phyloP scores from a whole-genome alignment of 768 basidiomycete species.

The Auriculariales sp. region DNA sequence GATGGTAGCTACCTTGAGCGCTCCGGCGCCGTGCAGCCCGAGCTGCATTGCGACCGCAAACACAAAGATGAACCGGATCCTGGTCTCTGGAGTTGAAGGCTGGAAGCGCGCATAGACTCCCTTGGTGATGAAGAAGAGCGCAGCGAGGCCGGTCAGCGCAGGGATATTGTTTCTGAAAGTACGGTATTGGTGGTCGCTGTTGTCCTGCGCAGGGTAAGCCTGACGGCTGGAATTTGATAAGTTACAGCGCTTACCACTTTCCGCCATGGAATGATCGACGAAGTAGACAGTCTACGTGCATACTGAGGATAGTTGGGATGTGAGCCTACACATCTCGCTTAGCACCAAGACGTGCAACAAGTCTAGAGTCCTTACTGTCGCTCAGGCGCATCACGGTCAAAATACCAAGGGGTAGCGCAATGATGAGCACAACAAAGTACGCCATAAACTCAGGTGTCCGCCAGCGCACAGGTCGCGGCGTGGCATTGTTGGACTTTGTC shows the following conservation, averaged over 20 bases:
- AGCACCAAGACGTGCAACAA: background rate
- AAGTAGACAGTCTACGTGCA: slow-evolving; percentile 38
- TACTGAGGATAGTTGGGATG: slow-evolving; percentile 65
- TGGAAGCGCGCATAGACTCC: slow-evolving; percentile 30
- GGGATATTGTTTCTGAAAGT: slow-evolving; percentile 73
- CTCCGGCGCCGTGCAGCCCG: slow-evolving; percentile 68
- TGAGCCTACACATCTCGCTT: slow-evolving; percentile 31
- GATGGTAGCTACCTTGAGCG: slow-evolving; percentile 64
- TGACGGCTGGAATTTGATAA: background rate
- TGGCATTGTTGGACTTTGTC: slow-evolving; percentile 7
- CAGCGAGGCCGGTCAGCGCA: slow-evolving; percentile 35
- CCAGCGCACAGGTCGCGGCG: slow-evolving; percentile 47
- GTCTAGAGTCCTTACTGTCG: slow-evolving; percentile 39
- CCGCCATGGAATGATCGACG: slow-evolving; percentile 79
- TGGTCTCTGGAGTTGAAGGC: no score
- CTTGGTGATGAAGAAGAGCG: slow-evolving; percentile 43
- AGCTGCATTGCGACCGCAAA: slow-evolving; percentile 54
- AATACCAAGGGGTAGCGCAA: slow-evolving; percentile 59
- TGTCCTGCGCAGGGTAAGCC: slow-evolving; percentile 47
- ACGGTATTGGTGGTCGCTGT: slow-evolving; percentile 82
- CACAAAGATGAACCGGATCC: slow-evolving; percentile 41
- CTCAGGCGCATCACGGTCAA: slow-evolving; percentile 67
- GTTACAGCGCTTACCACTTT: slow-evolving; percentile 39
- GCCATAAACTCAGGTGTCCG: slow-evolving; percentile 62
- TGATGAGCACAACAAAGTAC: slow-evolving; percentile 46